Evolutionary conservation across 805 yeast species (phyloP), one percentile per base, ranked within the genome.

Genomic region (Candida ponderosae): DNA sequence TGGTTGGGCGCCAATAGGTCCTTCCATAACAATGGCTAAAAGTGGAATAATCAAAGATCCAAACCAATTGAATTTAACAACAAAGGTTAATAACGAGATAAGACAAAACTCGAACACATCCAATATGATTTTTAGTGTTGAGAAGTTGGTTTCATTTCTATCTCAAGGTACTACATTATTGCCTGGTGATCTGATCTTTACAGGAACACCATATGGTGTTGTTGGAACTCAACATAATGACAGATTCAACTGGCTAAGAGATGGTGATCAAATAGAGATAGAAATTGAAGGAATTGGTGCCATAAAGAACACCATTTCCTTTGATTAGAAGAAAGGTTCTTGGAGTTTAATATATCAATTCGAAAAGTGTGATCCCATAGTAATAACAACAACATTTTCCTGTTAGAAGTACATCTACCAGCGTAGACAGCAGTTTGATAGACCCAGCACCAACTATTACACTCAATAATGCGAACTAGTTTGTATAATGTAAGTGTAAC

Each of bases 141-240:
- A 4, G 59, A 65, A 34, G 58, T 70, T 13, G 58, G n/a, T 71
- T 23, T 54, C 70, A 15, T 72, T 70, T 48, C 50, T 71, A 40
- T 59, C 67, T 35, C 69, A 66, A 39, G 75, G 74, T 14, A 54
- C 68, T 13, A 72, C 76, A 0, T 59, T 71, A 31, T 48, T 56
- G 34, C 73, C 74, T 3, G 77, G 77, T 20, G 73, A 68, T 42
- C 43, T 72, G 17, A 64, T 71, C 33, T 65, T 69, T 49, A 70
- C 73, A 41, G 77, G 77, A 5, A 71, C 77, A 11, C 76, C 76
- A 6, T 51, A 63, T n/a, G 76, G 76, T 8, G 73, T 66, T 11
- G 76, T 72, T 6, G 56, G 63, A 54, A 74, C 73, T 10, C 34
- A 40, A 30, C n/a, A n/a, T n/a, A n/a, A n/a, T n/a, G 65, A 67